Percentiles rank a stretch among this genome's conserved stretches.
Evolutionary conservation across 2,329 filamentous ascomycete genomes (phyloP).

Genomic region (Hortaea werneckii): DNA sequence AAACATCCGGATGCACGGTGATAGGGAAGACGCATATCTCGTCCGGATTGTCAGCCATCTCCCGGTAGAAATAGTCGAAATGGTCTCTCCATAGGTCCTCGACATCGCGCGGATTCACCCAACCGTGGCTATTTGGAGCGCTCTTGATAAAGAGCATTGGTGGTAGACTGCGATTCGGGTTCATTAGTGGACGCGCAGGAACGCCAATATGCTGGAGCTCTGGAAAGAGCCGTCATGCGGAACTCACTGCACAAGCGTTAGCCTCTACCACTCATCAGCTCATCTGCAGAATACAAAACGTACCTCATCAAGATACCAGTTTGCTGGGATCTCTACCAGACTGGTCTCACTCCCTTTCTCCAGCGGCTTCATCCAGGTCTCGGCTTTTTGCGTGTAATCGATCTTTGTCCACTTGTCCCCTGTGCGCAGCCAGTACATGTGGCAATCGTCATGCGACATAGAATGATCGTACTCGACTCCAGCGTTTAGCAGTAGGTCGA

Average conservation of each 20-base stretch:
- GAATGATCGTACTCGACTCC: slow-evolving; percentile 60
- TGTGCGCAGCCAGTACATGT: slow-evolving; percentile 52
- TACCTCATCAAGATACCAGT: slow-evolving; percentile 20
- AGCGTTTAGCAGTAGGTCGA: slow-evolving; percentile 52
- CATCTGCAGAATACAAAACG: too few relatives aligned
- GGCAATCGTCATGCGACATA: slow-evolving; percentile 54
- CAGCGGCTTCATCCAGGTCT: slow-evolving; percentile 57
- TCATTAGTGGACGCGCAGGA: background rate
- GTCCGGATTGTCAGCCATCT: slow-evolving; percentile 57
- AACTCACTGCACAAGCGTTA: too few relatives aligned
- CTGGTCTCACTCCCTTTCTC: slow-evolving; percentile 49
- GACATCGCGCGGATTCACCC: slow-evolving; percentile 42
- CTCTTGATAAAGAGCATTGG: slow-evolving; percentile 61
- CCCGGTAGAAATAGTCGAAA: slow-evolving; percentile 63
- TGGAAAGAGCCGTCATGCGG: too few relatives aligned
- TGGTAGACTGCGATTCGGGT: slow-evolving; percentile 37
- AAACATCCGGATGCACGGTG: slow-evolving; percentile 59
- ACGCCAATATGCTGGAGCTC: background rate
- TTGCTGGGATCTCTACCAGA: slow-evolving; percentile 51
- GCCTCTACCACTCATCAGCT: too few relatives aligned
- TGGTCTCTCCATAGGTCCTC: slow-evolving; percentile 56
- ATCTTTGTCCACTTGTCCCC: slow-evolving; percentile 58
- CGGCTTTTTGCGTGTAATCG: slow-evolving; percentile 50
- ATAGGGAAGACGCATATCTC: slow-evolving; percentile 52
- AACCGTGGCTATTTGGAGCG: slow-evolving; percentile 52